Evolutionary conservation across 805 yeast species (phyloP), one percentile per base, ranked within the genome.

Genomic region (Scheffersomyces amazonensis): DNA sequence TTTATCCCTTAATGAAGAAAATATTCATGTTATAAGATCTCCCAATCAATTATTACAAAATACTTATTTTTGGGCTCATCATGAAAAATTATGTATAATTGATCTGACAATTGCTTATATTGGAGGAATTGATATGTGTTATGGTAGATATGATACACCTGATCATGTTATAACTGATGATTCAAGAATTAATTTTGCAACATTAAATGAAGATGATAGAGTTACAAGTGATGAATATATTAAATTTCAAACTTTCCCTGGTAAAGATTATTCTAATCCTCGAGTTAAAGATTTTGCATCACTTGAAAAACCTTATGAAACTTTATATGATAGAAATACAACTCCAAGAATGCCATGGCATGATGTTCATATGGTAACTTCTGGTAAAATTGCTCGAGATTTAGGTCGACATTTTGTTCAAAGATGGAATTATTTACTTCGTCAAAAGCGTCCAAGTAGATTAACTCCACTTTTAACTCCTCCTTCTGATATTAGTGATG

Each of bases 321-420:
- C 87, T 16, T 84, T 91, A 93, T 88, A 88, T 54, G 95, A 93
- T 59, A 75, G 99, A 43, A 69, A 75, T 12, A 60, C 60, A 15
- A 74, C 78, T 16, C 98, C 99, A 2, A 77, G 99, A 51, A 93
- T 93, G 99, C 99, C 99, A 8, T 93, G 99, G 99, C 99, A 93
- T 61, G 99, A 93, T 72, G 87, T 93, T 27, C 98, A 93, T 49
- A 93, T 90, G 95, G 80, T 89, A 65, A 81, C 95, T 1, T 78
- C 90, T 2, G 99, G 99, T 11, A 95, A 90, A 53, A 80, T 90
- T 3, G 99, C 98, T 0, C 75, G 97, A 42, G 99, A 93, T 59
- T 62, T 91, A 36, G 77, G 95, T 0, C 77, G 99, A 40, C 98
- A 93, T 60, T 93, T 95, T 62, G 95, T 89, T 11, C 99, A 93